These are phyloP conservation scores for Brasilioporus rufonigricans DNA, from an alignment of 768 basidiomycete species.

Conservation along the genomic window DNA sequence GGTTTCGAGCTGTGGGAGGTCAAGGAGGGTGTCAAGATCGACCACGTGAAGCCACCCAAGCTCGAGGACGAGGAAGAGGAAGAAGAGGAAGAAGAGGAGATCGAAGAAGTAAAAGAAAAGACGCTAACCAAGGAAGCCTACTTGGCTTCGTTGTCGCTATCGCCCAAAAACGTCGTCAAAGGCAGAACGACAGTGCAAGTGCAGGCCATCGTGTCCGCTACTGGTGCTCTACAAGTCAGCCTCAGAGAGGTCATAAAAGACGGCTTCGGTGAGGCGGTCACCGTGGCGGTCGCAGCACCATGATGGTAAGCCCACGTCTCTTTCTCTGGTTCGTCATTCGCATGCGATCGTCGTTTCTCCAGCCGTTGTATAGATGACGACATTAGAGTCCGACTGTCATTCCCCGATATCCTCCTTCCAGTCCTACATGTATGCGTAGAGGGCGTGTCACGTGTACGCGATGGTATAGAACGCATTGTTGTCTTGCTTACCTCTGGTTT, in stretches of 20 bases:
- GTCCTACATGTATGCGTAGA: slow-evolving; percentile 34
- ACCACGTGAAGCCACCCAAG: slow-evolving; percentile 51
- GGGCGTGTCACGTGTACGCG: background rate
- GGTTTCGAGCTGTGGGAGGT: slow-evolving; percentile 80
- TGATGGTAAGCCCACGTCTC: slow-evolving; percentile 11
- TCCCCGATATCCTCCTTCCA: slow-evolving; percentile 67
- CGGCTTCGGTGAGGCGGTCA: slow-evolving; percentile 33
- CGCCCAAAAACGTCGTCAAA: slow-evolving; percentile 38
- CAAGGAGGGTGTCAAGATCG: slow-evolving; percentile 61
- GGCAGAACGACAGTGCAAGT: slow-evolving; percentile 54
- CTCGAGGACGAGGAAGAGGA: slow-evolving; percentile 41
- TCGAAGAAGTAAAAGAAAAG: slow-evolving; percentile 64
- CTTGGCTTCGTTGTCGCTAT: slow-evolving; percentile 38
- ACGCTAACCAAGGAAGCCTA: slow-evolving; percentile 52
- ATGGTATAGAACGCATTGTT: slow-evolving; percentile 4
- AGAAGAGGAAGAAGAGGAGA: slow-evolving; percentile 54
- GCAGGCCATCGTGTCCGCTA: slow-evolving; percentile 33
- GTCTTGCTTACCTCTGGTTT: slow-evolving; percentile 46
- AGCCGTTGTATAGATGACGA: slow-evolving; percentile 8
- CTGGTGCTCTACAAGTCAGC: slow-evolving; percentile 37
- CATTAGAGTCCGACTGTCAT: slow-evolving; percentile 1
- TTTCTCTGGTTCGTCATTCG: background rate
- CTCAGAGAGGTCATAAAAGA: slow-evolving; percentile 38
- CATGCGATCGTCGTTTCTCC: background rate
- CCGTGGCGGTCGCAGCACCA: slow-evolving; percentile 24